These are phyloP conservation scores for Scheffersomyces stambukii DNA, from an alignment of 1,139 yeast species.

Conservation along the genomic window DNA sequence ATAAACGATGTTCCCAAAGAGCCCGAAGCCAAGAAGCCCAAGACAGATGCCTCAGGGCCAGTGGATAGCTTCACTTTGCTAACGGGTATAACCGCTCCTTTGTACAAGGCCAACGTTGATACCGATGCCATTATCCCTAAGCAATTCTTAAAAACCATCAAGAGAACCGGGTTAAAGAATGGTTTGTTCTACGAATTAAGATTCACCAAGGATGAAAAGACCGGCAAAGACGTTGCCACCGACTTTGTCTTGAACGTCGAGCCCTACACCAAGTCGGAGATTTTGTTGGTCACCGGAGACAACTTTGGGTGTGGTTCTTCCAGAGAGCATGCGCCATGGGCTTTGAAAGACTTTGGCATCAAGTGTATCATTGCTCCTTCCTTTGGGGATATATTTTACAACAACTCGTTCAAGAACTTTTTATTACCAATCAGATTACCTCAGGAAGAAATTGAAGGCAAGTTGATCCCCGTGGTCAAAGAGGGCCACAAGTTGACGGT, in stretches of 20 bases:
- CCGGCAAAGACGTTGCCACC: conserved; percentile 76
- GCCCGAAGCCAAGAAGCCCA: conserved; percentile 25
- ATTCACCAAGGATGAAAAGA: conserved; percentile 59
- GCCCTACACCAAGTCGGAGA: conserved; percentile 76
- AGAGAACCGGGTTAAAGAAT: conserved; percentile 85
- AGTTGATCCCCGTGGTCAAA: conserved; percentile 74
- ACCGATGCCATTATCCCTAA: conserved; percentile 98
- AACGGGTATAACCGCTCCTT: conserved; percentile 87
- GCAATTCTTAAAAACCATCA: conserved; percentile 94
- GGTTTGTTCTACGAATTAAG: conserved; percentile 92
- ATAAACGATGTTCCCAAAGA: conserved; percentile 53
- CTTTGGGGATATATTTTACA: conserved; percentile 96
- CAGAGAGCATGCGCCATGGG: conserved; percentile 99
- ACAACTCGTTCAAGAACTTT: conserved; percentile 94
- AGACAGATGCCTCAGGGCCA: conserved; percentile 34
- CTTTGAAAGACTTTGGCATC: conserved; percentile 94
- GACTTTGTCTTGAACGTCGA: conserved; percentile 84
- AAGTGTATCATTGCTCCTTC: conserved; percentile 95
- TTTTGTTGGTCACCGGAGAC: conserved; percentile 89
- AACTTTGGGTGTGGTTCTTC: conserved; percentile 99
- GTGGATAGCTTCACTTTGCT: conserved; percentile 74
- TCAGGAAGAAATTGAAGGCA: conserved; percentile 63
- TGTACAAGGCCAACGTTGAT: conserved; percentile 91
- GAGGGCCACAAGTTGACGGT: conserved; percentile 69
- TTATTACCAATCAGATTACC: conserved; percentile 85